Evolutionary conservation across 169 alveolate species (phyloP), one percentile per base, ranked within the genome.

Genomic region (Eimeria necatrix): DNA sequence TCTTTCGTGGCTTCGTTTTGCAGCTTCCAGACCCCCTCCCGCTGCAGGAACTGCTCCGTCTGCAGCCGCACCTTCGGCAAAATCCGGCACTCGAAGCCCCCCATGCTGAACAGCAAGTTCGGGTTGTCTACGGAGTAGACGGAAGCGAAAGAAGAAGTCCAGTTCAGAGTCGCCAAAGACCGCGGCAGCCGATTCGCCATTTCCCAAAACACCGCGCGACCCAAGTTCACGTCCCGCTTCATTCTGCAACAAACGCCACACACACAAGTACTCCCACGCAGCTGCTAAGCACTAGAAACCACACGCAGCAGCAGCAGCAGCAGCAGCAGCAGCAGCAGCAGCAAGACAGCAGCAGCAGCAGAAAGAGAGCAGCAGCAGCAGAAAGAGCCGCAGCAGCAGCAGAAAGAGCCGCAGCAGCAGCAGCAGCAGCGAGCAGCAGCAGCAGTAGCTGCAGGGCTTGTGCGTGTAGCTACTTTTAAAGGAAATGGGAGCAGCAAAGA

Each of bases 141-240:
- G 59, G 99, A 98, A 18, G 99, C 99, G 96, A 99, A 99, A 16
- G 99, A 98, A 81, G 99, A 98, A 83, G 98, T 98, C 97, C 98
- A 99, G 85, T 99, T 99, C 64, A 99, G 96, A 6, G 99, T 98
- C 32, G 99, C 98, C 20, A 99, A 94, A 24, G 99, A 98, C 93
- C 99, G 97, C 41, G 99, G 99, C 60, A 99, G 96, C n/a, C 99
- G 98, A 95, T 99, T 99, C 96, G 99, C 99, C 89, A 99, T 98
- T 97, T 99, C 99, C 99, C 99, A 99, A 95, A 99, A 99, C 22
- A 99, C 99, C 3, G 99, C 99, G 85, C 99, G 98, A 1, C 99
- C 99, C 76, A 99, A 97, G 96, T 99, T 98, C 46, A 99, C 99
- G 97, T 99, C 99, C 95, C 98, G 99, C 93, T 97, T 98, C 95